Evolutionary conservation across 176 grass and related monocot species (phyloP), one percentile per base, ranked within the genome.

Genomic region (Oryza punctata): DNA sequence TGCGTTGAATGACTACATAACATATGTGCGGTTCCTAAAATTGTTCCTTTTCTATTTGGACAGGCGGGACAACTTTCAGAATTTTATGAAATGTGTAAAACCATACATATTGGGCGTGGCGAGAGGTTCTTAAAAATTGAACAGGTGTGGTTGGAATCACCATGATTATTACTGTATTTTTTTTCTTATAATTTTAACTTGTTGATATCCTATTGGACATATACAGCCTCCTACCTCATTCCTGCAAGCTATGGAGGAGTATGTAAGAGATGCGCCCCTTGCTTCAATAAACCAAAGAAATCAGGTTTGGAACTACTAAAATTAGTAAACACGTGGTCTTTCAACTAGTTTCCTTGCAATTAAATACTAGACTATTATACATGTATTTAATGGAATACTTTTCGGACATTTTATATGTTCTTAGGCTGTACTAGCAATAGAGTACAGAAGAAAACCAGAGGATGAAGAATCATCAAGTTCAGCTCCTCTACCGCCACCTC

Each of bases 71-170:
- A 85, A 85, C 87, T 98, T 84, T 98, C 96, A 61, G 91, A 91
- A 86, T 98, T 98, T 79, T 95, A 98, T 72, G 93, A 90, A 72
- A 75, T 95, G 5, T 98, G 96, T 74, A 98, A 90, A 87, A 92
- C 63, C 52, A 91, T 95, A 81, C 91, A 98, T 85, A 92, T 95
- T 32, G 89, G 91, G 28, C 87, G 91, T 68, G 91, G 90, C 78
- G 95, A 95, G 70, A 94, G 68, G 49, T 89, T 90, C 29, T 75
- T 94, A 78, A 95, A 78, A 92, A 85, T 95, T 4, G 93, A 98
- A 69, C 91, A 95, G 96, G 96, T 94, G 77, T 44, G 69, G 9
- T 67, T 83, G 7, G 66, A 37, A 44, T 45, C 63, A 54, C 12
- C 19, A 41, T 19, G 25, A 23, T 77, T 14, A 3, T 72, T 41